These are phyloP conservation scores for Harrya chromipes DNA, from an alignment of 768 basidiomycete genomes.

Conservation along the genomic window DNA sequence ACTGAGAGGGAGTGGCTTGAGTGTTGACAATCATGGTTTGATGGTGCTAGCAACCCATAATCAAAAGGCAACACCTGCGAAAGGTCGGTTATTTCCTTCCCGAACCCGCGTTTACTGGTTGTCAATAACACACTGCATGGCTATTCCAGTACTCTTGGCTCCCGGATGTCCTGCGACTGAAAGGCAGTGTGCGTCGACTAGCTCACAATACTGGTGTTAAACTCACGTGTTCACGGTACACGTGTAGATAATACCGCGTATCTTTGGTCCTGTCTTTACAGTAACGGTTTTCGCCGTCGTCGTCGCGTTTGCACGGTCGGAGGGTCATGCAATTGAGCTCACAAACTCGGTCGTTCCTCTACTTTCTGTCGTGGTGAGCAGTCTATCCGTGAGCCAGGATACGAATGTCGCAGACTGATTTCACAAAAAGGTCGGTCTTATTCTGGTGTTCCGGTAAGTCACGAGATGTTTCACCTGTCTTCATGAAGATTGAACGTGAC, in stretches of 20 bases:
- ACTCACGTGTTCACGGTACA: constrained; percentile 6
- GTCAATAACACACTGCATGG: background rate
- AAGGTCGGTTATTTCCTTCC: constrained; percentile 35
- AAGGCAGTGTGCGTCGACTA: constrained; percentile 65
- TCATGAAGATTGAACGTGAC: background rate
- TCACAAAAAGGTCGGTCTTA: constrained; percentile 70
- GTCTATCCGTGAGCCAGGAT: background rate
- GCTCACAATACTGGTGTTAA: background rate
- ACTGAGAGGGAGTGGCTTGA: background rate
- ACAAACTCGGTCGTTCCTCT: constrained; percentile 86
- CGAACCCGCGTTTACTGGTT: background rate
- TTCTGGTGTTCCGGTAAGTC: constrained; percentile 79
- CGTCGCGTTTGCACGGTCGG: constrained; percentile 56
- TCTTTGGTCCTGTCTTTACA: constrained; percentile 80
- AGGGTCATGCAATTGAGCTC: constrained; percentile 58
- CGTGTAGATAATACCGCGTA: constrained; percentile 60
- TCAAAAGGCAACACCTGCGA: constrained; percentile 52
- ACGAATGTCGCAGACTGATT: background rate
- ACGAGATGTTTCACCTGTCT: background rate
- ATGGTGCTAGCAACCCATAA: constrained; percentile 36
- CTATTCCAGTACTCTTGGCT: constrained; percentile 76
- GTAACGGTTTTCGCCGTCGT: constrained; percentile 71
- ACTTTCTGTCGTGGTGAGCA: constrained; percentile 84
- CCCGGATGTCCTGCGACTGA: constrained; percentile 79
- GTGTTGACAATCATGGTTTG: background rate